Evolutionary conservation across 2,329 filamentous ascomycete genomes (phyloP).

Genomic region (Lachnellula subtilissima): DNA sequence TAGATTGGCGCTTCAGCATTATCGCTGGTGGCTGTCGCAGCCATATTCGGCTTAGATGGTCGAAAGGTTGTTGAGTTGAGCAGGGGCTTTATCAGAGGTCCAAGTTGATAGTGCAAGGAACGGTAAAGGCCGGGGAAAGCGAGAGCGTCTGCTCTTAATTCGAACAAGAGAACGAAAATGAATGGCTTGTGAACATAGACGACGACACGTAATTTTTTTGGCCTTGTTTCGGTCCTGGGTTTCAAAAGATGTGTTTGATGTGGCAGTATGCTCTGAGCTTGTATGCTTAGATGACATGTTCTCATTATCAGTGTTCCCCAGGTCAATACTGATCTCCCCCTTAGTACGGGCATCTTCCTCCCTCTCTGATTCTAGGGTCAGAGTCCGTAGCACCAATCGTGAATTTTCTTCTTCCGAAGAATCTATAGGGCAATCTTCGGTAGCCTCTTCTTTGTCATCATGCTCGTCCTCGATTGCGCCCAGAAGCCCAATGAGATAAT

Average conservation of each 20-base stretch:
- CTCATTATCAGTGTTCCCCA: constrained; percentile 28
- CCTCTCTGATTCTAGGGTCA: constrained; percentile 60
- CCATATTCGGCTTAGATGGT: constrained; percentile 42
- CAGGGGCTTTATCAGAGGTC: constrained; percentile 53
- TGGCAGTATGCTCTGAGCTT: constrained; percentile 22
- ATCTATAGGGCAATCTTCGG: background rate
- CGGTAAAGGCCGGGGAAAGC: constrained; percentile 53
- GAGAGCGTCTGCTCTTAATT: constrained; percentile 53
- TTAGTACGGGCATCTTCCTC: constrained; percentile 38
- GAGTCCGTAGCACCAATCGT: constrained; percentile 58
- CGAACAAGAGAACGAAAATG: constrained; percentile 72
- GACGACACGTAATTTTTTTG: constrained; percentile 59
- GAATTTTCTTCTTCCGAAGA: constrained; percentile 36
- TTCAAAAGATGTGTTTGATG: constrained; percentile 32
- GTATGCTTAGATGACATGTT: constrained; percentile 5
- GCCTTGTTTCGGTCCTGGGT: constrained; percentile 50
- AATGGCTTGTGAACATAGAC: constrained; percentile 73
- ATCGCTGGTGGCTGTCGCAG: constrained; percentile 9
- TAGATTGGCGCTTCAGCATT: constrained; percentile 42
- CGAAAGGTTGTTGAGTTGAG: constrained; percentile 53
- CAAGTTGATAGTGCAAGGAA: constrained; percentile 56
- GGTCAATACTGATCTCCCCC: constrained; percentile 42
- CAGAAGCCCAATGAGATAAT: constrained; percentile 64
- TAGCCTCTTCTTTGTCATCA: constrained; percentile 10
- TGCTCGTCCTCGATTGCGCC: constrained; percentile 53